Base-by-base conservation (phyloP, 1,284 basidiomycete genomes). In the Meripilus lineatus region DNA sequence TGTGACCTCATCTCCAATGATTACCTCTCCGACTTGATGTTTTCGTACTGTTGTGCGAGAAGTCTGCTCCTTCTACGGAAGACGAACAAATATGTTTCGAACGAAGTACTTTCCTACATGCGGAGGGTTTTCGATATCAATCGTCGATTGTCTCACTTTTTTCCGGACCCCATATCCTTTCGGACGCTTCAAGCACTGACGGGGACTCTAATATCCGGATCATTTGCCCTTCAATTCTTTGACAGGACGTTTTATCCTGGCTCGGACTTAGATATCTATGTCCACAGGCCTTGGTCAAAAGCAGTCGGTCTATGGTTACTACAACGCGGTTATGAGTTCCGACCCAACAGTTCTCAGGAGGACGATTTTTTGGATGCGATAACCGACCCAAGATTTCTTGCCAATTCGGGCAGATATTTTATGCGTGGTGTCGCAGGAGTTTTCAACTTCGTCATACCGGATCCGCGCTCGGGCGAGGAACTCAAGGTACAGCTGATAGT, bases 221-320 rank as follows among this genome's bases (percentile, higher is more conserved):
- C 69, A 0, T 58, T 61, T 3, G 66, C 66, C 0, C 54, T 71
- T 2, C 67, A 71, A 32, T 66, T 69, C 48, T 62, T 71, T 45
- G 60, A 65, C 33, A 48, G 65, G 13, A 45, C 50, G 1, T 47
- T 48, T 21, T 70, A 64, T 37, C 46, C 50, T 0, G 58, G 57
- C 1, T 63, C 66, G 0, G 69, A 71, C 39, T 54, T 72, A 10
- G 69, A 72, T 42, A 23, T 70, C 1, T 70, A 68, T 45, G 40
- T 42, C 4, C 21, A 17, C n/a, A 50, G 62, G 4, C 53, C 61
- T 22, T 52, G 56, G 2, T 23, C 44, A 26, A 6, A 15, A n/a
- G 42, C 54, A 17, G 44, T 61, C 2, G 54, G 47, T 1, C 11
- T n/a, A 3, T 55, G 46, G 20, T 30, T 61, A 1, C 10, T 45